Base-by-base conservation (phyloP, 192 early-diverging fungal species). In the Coemansia sp. region DNA sequence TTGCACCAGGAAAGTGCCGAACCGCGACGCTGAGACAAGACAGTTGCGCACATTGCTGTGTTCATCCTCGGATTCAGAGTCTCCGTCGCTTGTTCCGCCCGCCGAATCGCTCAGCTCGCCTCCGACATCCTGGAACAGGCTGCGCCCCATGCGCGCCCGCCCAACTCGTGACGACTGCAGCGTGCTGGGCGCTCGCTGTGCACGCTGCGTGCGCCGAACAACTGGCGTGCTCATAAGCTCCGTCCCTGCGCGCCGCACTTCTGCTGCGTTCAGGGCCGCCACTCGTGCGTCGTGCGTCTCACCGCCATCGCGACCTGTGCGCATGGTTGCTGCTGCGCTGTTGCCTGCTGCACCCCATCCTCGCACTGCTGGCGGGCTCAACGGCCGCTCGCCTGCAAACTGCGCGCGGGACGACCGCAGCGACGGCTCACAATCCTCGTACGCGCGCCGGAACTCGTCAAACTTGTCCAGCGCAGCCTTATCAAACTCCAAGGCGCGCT, bases 1-100 rank as follows among this genome's bases (percentile, higher is more conserved):
- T 65, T 71, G 77, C 4, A 80, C 77, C 34, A 80, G 62, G 47
- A 80, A 80, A 25, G 60, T 74, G 41, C 77, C 77, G 62, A 80
- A 80, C 4, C 54, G 59, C 22, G 77, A 74, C 3, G 77, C 77
- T 6, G 68, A 56, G 56, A 61, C 67, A 7, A 80, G 65, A 26
- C 77, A 74, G 34, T 65, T 71, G 57, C 77, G 77, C 58, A 80
- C 27, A 25, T 70, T 62, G 27, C 49, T 51, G 19, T 71, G 77
- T 10, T 74, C 72, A 14, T 30, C 41, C 16, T 55, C 61, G 3
- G 52, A 52, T 23, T 73, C 60, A 9, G 54, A 14, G 24, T 65
- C 68, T 16, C 63, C 68, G 23, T 66, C 69, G 52, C 70, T 68
- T 6, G 26, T 23, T 0, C 9, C 57, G 25, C 67, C 68, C 9